Evolutionary conservation across 1,139 yeast genomes (phyloP), one percentile per base, ranked within the genome.

Genomic region (Geotrichum phurueaensis): DNA sequence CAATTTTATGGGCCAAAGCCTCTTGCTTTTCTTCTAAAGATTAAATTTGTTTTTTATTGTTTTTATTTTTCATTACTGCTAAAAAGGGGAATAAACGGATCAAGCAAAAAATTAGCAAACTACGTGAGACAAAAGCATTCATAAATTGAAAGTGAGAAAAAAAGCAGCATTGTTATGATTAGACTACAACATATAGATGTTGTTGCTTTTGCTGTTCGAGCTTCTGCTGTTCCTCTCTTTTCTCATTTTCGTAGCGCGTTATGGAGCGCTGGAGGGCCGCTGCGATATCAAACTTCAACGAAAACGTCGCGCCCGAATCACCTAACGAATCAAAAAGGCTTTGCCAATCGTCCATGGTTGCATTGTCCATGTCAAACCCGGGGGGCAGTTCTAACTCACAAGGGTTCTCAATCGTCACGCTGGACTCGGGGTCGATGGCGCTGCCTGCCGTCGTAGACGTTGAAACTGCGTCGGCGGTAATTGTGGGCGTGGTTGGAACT

Each of bases 291-390:
- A 61, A 61, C 39, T 61, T 61, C 18, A 61, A 54, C 10, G 61
- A 57, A 51, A 61, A 61, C 18, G 63, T 61, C 6, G 61, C 63
- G 18, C 58, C 63, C 20, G 61, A 53, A 51, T 61, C 56, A 48
- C 58, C 60, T 18, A 61, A 47, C 18, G 61, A 20, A 27, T 61
- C 61, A 23, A 61, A 54, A 18, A 58, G 51, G 20, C 58, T 53
- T 29, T 61, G 54, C 63, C 63, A 60, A 39, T 58, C 56, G n/a
- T 53, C 58, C 53, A 55, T 53, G 20, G 56, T 22, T 0, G 25
- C 33, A 23, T 29, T 23, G 5, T 13, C n/a, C 13, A 20, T 10
- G 53, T 25, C 25, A 25, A 50, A 20, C 2, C 9, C 36, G 15
- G 33, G 18, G 3, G 53, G 53, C 6, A 50, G 25, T 27, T 48